Evolutionary conservation across 495 filamentous ascomycete genomes (phyloP).

Genomic region (Trichoderma orchidacearum): DNA sequence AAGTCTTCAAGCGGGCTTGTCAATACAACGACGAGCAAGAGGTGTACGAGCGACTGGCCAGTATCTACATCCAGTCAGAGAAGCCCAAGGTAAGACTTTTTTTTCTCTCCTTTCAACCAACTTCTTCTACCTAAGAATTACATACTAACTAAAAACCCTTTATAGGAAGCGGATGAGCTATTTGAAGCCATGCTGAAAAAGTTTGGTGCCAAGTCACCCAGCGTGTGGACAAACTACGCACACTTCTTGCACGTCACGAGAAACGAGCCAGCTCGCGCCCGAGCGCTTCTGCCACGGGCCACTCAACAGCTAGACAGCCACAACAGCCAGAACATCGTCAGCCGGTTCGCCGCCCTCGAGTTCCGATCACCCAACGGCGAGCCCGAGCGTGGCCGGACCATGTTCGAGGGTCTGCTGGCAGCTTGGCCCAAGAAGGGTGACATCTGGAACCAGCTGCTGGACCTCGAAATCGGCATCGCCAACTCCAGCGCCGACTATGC

Average conservation of each 20-base stretch:
- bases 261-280: slow-evolving; percentile 55
- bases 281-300: slow-evolving; percentile 71
- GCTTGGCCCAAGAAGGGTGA: slow-evolving; percentile 81
- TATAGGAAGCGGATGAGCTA: slow-evolving; percentile 75
- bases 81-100: slow-evolving; percentile 52
- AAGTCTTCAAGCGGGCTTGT: slow-evolving; percentile 83
- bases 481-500: slow-evolving; percentile 27
- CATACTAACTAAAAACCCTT: background rate
- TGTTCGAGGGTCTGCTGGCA: slow-evolving; percentile 77
- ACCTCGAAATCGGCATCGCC: slow-evolving; percentile 54
- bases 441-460: slow-evolving; percentile 81
- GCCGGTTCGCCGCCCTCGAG: slow-evolving; percentile 81
- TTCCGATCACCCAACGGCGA: slow-evolving; percentile 76
- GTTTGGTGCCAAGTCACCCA: slow-evolving; percentile 61
- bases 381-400: slow-evolving; percentile 80
- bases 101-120: background rate
- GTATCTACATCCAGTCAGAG: slow-evolving; percentile 85
- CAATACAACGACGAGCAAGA: slow-evolving; percentile 86
- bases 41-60: slow-evolving; percentile 77
- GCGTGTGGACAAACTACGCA: slow-evolving; percentile 89
- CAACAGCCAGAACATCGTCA: slow-evolving; percentile 63
- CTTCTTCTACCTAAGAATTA: background rate
- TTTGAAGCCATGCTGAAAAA: slow-evolving; percentile 79
- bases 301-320: slow-evolving; percentile 61
- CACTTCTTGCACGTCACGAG: slow-evolving; percentile 70